Conservation (phyloP, 192 early-diverging fungal genomes). For the Geosiphon pyriformis region DNA sequence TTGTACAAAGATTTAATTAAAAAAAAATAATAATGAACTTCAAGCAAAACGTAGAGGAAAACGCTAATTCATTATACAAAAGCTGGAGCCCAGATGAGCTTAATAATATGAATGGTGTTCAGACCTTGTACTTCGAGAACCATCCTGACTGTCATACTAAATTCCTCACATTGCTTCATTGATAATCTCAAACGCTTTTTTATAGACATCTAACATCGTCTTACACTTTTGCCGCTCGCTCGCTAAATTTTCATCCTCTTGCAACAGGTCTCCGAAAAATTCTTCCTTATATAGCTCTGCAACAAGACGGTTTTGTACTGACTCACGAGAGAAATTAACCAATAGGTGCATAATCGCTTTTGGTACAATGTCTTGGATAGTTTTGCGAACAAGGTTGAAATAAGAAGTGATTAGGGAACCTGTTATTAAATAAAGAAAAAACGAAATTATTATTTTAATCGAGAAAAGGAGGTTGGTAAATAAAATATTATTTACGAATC, state of each 20-base stretch:
- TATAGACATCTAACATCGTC: constrained; percentile 72
- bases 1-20: too few species aligned
- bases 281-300: constrained; percentile 68
- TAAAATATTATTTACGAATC: constrained; percentile 51
- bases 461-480: not conserved
- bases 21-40: too few species aligned
- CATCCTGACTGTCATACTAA: not conserved
- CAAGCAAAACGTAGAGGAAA: too few species aligned
- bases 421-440: constrained; percentile 15
- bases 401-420: constrained; percentile 71
- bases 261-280: constrained; percentile 62
- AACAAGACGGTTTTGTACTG: constrained; percentile 72
- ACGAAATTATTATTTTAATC: too few species aligned
- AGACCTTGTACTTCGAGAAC: too few species aligned
- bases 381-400: constrained; percentile 75
- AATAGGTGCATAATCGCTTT: constrained; percentile 80
- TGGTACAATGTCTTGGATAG: constrained; percentile 73
- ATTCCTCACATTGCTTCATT: constrained; percentile 40
- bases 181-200: constrained; percentile 68
- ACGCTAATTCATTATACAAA: too few species aligned
- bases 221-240: constrained; percentile 71
- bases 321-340: constrained; percentile 68
- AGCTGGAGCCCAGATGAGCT: too few species aligned
- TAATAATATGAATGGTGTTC: too few species aligned
- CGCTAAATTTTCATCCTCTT: constrained; percentile 68